Evolutionary conservation across 345 rosid genomes (phyloP).

Genomic region (Gossypium mustelinum): DNA sequence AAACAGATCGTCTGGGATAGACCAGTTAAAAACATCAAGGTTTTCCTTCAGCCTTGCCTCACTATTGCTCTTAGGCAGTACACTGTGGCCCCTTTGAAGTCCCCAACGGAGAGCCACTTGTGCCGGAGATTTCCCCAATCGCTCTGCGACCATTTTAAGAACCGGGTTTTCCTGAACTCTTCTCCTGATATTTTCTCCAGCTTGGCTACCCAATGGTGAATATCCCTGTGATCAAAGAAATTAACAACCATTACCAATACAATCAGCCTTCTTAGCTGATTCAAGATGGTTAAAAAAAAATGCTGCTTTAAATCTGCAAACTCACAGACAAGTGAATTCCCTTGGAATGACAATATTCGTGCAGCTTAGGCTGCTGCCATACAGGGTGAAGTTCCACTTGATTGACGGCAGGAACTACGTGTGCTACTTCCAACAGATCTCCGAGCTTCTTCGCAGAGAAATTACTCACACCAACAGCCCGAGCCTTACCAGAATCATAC

Average conservation of each 20-base stretch:
- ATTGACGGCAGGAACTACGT: slow-evolving; percentile 69
- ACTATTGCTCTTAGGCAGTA: slow-evolving; percentile 65
- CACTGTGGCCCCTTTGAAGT: slow-evolving; percentile 74
- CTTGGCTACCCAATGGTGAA: slow-evolving; percentile 80
- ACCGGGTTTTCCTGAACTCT: slow-evolving; percentile 52
- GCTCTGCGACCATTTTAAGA: slow-evolving; percentile 45
- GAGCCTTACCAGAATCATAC: slow-evolving; percentile 61
- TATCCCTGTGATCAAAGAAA: slow-evolving; percentile 45
- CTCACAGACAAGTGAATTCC: slow-evolving; percentile 76
- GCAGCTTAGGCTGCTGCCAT: slow-evolving; percentile 72
- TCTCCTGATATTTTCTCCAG: slow-evolving; percentile 44
- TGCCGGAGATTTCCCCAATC: slow-evolving; percentile 69
- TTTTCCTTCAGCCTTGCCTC: slow-evolving; percentile 72
- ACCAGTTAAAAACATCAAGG: slow-evolving; percentile 61
- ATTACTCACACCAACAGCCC: slow-evolving; percentile 76
- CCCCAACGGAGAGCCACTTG: slow-evolving; percentile 91
- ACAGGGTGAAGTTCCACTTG: slow-evolving; percentile 81
- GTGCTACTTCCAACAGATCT: slow-evolving; percentile 58
- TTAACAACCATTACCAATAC: background rate
- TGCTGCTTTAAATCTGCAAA: slow-evolving; percentile 12
- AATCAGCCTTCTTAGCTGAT: background rate
- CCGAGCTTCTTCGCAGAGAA: slow-evolving; percentile 70
- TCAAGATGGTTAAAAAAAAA: background rate
- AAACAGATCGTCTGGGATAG: slow-evolving; percentile 63
- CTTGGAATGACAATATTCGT: slow-evolving; percentile 60